These are phyloP conservation scores for Tremella yokohamensis DNA, from an alignment of 768 basidiomycete species.

Conservation along the genomic window DNA sequence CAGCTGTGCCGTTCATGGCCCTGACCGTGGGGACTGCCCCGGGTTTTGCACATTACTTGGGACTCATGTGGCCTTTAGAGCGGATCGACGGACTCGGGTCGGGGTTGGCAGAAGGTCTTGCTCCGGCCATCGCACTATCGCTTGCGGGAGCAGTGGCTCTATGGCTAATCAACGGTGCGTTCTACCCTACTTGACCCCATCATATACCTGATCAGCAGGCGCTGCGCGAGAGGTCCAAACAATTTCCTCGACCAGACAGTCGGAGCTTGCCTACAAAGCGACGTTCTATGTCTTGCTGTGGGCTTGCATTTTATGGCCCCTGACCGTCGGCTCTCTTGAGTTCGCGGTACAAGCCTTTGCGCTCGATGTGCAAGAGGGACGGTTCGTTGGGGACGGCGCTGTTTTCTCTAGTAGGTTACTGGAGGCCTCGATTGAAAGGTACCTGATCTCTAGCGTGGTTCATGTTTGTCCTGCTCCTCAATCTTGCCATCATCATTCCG, in stretches of 20 bases:
- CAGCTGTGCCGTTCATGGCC: conserved; percentile 70
- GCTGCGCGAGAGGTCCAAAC: conserved; percentile 16
- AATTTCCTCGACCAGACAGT: conserved; percentile 12
- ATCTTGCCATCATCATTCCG: conserved; percentile 66
- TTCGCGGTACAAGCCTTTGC: conserved; percentile 65
- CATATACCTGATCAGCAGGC: not conserved
- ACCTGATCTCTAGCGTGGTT: conserved; percentile 29
- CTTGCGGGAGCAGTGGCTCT: conserved; percentile 62
- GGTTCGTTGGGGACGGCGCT: conserved; percentile 63
- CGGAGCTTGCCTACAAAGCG: conserved; percentile 17
- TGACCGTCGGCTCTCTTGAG: conserved; percentile 66
- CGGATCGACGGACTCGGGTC: conserved; percentile 57
- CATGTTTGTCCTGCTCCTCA: conserved; percentile 54
- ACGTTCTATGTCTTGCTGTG: conserved; percentile 28
- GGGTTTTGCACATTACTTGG: conserved; percentile 66
- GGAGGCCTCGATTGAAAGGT: conserved; percentile 52
- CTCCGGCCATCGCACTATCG: conserved; percentile 62
- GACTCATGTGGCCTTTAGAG: conserved; percentile 61
- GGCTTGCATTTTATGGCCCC: conserved; percentile 62
- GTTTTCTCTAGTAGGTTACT: conserved; percentile 65
- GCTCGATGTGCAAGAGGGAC: conserved; percentile 43
- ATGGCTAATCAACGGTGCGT: conserved; percentile 60
- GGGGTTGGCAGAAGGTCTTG: conserved; percentile 66
- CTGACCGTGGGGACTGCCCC: conserved; percentile 68
- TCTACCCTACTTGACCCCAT: not conserved